Conservation (phyloP, 2,329 filamentous ascomycete species). For the Trichophyton mentagrophytes region DNA sequence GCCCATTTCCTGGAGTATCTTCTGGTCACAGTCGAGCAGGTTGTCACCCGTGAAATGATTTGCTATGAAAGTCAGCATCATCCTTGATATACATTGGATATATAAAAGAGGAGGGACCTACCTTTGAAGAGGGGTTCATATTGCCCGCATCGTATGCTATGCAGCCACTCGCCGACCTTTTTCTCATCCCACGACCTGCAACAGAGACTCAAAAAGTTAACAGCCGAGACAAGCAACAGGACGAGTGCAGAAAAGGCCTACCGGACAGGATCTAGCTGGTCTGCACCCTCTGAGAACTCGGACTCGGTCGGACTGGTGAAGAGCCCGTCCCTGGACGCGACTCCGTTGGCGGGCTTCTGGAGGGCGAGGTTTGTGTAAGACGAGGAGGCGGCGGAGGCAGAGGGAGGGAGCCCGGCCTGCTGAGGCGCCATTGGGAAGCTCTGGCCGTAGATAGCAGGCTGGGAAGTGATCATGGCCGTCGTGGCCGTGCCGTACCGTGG, state of each 20-base stretch:
- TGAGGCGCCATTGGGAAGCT: neutral
- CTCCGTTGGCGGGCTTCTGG: constrained; percentile 5
- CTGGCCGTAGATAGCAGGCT: constrained; percentile 6
- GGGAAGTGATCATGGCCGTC: constrained; percentile 9
- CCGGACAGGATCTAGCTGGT: constrained; percentile 61
- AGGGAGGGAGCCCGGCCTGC: neutral
- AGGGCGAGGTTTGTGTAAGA: constrained; percentile 2
- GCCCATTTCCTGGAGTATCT: constrained; percentile 91
- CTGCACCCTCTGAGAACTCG: constrained; percentile 70
- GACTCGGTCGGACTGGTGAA: constrained; percentile 82
- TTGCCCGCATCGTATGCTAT: constrained; percentile 81
- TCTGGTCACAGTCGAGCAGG: constrained; percentile 90
- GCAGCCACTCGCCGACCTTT: constrained; percentile 78
- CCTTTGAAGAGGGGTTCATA: constrained; percentile 80
- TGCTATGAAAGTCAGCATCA: constrained; percentile 30
- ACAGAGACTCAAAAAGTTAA: neutral
- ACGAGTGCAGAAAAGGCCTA: constrained; percentile 27
- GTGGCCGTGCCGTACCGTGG: neutral
- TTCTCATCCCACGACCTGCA: constrained; percentile 73
- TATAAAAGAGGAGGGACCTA: constrained; percentile 18
- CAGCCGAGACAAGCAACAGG: neutral
- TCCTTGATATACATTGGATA: neutral
- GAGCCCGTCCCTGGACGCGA: constrained; percentile 8
- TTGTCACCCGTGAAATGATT: constrained; percentile 98
- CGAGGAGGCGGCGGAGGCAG: neutral